Evolutionary conservation across 768 basidiomycete genomes (phyloP), one percentile per base, ranked within the genome.

Genomic region (Termitomyces sp.): DNA sequence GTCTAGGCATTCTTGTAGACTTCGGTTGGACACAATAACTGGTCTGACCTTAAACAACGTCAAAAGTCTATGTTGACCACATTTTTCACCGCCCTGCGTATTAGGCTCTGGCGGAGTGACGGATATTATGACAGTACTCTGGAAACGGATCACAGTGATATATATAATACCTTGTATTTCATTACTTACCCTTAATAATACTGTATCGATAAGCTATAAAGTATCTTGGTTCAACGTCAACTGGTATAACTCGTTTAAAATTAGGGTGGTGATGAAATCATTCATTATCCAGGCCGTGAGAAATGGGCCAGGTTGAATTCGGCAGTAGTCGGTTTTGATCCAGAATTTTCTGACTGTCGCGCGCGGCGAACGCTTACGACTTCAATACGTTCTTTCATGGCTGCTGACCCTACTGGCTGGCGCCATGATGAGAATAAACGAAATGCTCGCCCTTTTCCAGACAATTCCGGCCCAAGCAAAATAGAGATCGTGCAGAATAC

Each of bases 1-100:
- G 90, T 9, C 71, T 93, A 43, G 83, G 81, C 42, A 70, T 92
- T 55, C 72, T 90, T 38, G 55, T 93, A 42, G 91, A 93, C 66
- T 82, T 92, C 65, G 76, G 84, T 46, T 90, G 88, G 89, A 77
- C 78, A 53, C 59, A 64, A 59, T 66, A 56, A 55, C 12, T 35
- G 49, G 30, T 19, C 19, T 26, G n/a, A 42, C 42, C n/a, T 45
- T 4, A 3, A 22, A 22, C n/a, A 50, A 32, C 34, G 47, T 15
- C 35, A 17, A 21, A 19, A 50, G n/a, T 34, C 34, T 46, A 43
- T 9, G 53, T 44, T 57, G 49, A 38, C 12, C 17, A 34, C 47
- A 51, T 55, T 32, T 43, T 46, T 26, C 49, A 26, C 22, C 38
- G n/a, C 44, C 44, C 24, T 26, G 24, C 22, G 53, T 28, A 42